Conservation (phyloP, 306 rosid species). For the Citrullus mucosospermus region DNA sequence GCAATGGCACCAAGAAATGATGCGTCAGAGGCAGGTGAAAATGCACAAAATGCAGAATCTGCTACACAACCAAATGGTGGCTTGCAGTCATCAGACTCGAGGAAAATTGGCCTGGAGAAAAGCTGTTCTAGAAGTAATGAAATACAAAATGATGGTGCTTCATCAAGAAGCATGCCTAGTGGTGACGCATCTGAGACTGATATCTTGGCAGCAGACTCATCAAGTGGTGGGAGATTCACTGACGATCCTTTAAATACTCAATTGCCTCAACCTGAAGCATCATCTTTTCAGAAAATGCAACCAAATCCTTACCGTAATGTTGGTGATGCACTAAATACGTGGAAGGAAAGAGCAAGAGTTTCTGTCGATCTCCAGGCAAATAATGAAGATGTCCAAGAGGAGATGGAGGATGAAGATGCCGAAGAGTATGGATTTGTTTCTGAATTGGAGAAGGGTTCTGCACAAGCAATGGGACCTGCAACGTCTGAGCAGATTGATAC, state of each 20-base stretch:
- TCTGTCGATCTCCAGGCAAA: constrained; percentile 49
- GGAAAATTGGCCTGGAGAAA: constrained; percentile 29
- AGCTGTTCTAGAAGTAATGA: constrained; percentile 34
- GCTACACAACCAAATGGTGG: constrained; percentile 37
- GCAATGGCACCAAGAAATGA: constrained; percentile 25
- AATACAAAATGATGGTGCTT: constrained; percentile 30
- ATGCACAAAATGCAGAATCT: constrained; percentile 27
- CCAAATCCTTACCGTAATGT: constrained; percentile 68
- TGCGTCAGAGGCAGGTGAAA: constrained; percentile 27
- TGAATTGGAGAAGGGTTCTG: constrained; percentile 62
- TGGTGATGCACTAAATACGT: constrained; percentile 58
- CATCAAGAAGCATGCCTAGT: constrained; percentile 47
- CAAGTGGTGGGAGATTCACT: constrained; percentile 40
- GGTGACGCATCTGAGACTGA: constrained; percentile 42
- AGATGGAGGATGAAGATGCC: constrained; percentile 53
- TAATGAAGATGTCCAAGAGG: constrained; percentile 26
- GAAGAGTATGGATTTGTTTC: constrained; percentile 79
- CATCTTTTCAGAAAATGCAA: constrained; percentile 35
- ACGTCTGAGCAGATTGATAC: constrained; percentile 59
- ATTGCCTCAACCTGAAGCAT: constrained; percentile 22
- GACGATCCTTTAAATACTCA: constrained; percentile 31
- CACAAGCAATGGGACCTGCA: constrained; percentile 90
- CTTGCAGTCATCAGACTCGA: constrained; percentile 29
- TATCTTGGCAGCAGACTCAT: constrained; percentile 36
- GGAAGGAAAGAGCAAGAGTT: constrained; percentile 62